A percentile compares a stretch with the other conserved stretches of the same genome.
Conservation (phyloP, 129 eudicot genomes). For the Heracleum sosnowskyi region DNA sequence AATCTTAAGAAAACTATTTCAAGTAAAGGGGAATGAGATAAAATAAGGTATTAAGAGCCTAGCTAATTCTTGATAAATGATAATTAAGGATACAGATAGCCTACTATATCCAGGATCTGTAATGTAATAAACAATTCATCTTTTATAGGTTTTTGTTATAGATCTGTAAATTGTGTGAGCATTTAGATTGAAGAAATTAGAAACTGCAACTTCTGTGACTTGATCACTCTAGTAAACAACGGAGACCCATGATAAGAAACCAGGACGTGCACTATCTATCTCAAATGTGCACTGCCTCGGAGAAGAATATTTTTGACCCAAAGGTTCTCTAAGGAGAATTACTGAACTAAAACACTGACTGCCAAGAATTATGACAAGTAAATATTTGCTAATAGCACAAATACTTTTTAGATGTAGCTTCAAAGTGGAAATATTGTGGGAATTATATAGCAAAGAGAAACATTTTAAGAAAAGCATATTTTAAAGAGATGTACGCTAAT, state of each 20-base stretch:
- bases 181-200: neutral
- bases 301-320: neutral
- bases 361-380: neutral
- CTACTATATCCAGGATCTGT: neutral
- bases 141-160: neutral
- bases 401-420: neutral
- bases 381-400: neutral
- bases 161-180: neutral
- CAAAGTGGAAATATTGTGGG: neutral
- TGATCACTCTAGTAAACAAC: neutral
- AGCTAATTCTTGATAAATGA: neutral
- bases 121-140: neutral
- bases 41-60: no score
- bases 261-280: neutral
- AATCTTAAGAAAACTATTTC: neutral
- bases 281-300: neutral
- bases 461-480: neutral
- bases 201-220: neutral
- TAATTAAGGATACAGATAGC: neutral
- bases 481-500: neutral
- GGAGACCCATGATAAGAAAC: neutral
- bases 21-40: neutral
- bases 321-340: neutral
- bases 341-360: neutral
- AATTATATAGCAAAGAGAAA: neutral